A percentile compares a stretch with the other conserved stretches of the same genome.
Conservation (phyloP, 352 stramenopile genomes). For the Phytophthora fragariae region DNA sequence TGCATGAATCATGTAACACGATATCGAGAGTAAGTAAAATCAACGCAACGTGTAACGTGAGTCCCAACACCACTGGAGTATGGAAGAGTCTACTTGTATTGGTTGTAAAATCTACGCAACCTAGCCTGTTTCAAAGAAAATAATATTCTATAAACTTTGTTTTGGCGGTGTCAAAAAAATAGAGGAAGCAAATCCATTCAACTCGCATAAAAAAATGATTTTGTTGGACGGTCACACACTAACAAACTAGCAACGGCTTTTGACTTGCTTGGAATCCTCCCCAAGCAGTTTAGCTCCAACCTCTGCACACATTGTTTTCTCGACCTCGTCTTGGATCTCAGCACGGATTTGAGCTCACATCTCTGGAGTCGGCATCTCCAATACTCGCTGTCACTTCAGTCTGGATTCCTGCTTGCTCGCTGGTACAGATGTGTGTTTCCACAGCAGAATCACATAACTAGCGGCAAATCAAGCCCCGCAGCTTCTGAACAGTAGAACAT, state of each 20-base stretch:
- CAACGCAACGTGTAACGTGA: too few species aligned
- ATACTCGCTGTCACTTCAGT: constrained; percentile 13
- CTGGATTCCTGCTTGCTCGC: constrained; percentile 7
- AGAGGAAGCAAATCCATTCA: too few species aligned
- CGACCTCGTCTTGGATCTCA: constrained; percentile 10
- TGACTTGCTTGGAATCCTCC: constrained; percentile 2
- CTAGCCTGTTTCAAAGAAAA: not conserved
- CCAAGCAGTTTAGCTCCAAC: constrained; percentile 19
- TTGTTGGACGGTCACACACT: too few species aligned
- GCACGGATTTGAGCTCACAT: constrained; percentile 11
- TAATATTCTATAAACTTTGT: not conserved
- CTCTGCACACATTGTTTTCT: constrained; percentile 19
- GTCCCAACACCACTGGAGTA: too few species aligned
- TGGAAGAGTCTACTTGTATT: too few species aligned
- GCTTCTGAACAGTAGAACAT: not conserved
- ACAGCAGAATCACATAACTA: constrained; percentile 12
- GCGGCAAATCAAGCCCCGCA: not conserved
- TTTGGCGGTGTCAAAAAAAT: not conserved
- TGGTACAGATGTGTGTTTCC: constrained; percentile 10
- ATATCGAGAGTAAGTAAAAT: too few species aligned
- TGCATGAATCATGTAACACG: too few species aligned
- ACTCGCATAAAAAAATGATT: too few species aligned
- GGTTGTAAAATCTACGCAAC: not conserved
- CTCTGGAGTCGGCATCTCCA: not conserved
- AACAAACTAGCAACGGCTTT: not conserved